Evolutionary conservation across 2,329 filamentous ascomycete species (phyloP), one percentile per base, ranked within the genome.

Genomic region (Escovopsis sp.): DNA sequence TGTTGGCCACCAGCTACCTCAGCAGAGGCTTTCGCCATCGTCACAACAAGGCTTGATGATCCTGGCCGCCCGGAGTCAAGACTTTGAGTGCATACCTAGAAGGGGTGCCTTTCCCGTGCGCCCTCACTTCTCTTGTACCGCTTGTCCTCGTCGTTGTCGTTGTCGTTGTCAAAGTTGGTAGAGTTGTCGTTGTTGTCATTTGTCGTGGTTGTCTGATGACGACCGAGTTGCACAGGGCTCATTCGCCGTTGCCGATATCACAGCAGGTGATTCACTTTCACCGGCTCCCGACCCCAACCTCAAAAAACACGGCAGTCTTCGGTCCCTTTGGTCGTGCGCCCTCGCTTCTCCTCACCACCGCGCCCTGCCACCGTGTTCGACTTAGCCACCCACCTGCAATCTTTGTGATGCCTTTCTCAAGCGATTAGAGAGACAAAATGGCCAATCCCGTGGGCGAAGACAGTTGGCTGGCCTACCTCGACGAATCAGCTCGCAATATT

Each of bases 381-480:
- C 26, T 12, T 30, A 23, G 28, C 28, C 26, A 33, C 19, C 23
- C n/a, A 30, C 33, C 18, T 30, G n/a, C 40, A n/a, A 30, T 35
- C 35, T 32, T 33, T 55, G 51, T 52, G 46, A 57, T 57, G 54
- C 47, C 42, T 44, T 44, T 35, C 47, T 42, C 45, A 41, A 45
- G 46, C 48, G 37, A 53, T 46, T 39, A 19, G 38, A 42, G 34
- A 28, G 36, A 40, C 45, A 41, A 64, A 48, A 72, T 72, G 68
- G 64, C 63, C 53, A 67, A 59, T 43, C 80, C 82, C 38, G 69
- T 86, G 50, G 82, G 82, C 53, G 84, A 91, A 65, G 77, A 82
- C 45, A 73, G 73, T 57, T 91, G 84, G 84, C 62, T 82, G 51
- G 81, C 82, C 52, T 84, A 82, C 61, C 72, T 89, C 49, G 76